Percentiles rank a stretch among this genome's conserved stretches.
phyloP scores from a whole-genome alignment of 169 alveolate species.

The Neospora caninum region DNA sequence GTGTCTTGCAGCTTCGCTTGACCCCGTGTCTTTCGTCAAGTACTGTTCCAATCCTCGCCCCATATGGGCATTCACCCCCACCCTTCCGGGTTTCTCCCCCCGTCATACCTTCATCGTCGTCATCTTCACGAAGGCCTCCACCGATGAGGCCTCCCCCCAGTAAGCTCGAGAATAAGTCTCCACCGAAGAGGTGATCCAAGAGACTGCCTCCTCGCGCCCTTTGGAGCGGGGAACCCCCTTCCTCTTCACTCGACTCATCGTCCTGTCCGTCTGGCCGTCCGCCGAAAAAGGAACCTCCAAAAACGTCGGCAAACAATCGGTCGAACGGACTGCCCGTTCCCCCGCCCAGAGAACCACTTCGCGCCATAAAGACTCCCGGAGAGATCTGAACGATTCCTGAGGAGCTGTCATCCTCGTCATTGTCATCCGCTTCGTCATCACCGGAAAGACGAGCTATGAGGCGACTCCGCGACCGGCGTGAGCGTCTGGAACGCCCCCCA shows the following conservation, averaged over 20 bases:
- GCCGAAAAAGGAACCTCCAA: slow-evolving; percentile 17
- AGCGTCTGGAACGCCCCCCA: background rate
- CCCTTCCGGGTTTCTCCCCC: background rate
- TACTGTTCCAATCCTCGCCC: too few relatives aligned
- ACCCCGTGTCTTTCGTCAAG: too few relatives aligned
- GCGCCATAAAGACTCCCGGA: slow-evolving; percentile 23
- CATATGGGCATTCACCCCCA: too few relatives aligned
- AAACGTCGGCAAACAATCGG: slow-evolving; percentile 27
- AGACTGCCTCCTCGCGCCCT: slow-evolving; percentile 31
- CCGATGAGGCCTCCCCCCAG: slow-evolving; percentile 26
- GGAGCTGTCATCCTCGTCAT: background rate
- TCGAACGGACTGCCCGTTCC: slow-evolving; percentile 36
- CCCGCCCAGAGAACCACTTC: background rate
- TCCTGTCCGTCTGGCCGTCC: background rate
- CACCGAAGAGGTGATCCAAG: slow-evolving; percentile 27
- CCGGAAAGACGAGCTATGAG: background rate
- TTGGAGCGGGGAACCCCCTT: background rate
- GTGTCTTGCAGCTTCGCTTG: too few relatives aligned
- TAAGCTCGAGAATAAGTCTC: background rate
- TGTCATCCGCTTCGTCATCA: background rate
- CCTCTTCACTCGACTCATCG: slow-evolving; percentile 6
- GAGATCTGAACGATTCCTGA: slow-evolving; percentile 14
- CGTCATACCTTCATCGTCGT: background rate
- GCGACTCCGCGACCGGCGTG: background rate
- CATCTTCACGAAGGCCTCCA: background rate